phyloP scores from a whole-genome alignment of 129 eudicot genomes.

The Chrysanthemum seticuspe region DNA sequence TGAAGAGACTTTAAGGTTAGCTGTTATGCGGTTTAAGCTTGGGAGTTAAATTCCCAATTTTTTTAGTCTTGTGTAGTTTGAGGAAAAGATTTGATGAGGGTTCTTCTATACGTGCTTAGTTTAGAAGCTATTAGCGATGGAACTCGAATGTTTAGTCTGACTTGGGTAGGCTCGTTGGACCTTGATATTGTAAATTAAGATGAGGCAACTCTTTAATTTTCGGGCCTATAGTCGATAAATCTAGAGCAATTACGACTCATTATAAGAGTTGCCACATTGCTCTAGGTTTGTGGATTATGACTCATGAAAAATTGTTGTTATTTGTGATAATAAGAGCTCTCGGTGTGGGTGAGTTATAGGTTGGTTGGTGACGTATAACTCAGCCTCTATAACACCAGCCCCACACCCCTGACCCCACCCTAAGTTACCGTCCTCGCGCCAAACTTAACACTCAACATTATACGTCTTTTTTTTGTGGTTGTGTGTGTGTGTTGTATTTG shows the following conservation, averaged over 20 bases:
- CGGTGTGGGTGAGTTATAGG: too few relatives aligned
- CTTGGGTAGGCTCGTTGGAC: conserved; percentile 9
- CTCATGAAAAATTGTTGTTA: background rate
- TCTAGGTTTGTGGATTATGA: conserved; percentile 20
- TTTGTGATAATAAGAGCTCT: background rate
- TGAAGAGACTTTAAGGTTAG: conserved; percentile 11
- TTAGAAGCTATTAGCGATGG: conserved; percentile 24
- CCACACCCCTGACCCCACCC: too few relatives aligned
- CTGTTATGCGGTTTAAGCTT: background rate
- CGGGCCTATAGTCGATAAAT: conserved; percentile 12
- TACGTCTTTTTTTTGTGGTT: too few relatives aligned
- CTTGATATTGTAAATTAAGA: conserved; percentile 25
- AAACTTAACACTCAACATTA: too few relatives aligned
- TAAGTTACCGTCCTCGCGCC: too few relatives aligned
- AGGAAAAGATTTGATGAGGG: background rate
- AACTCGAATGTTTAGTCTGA: conserved; percentile 16
- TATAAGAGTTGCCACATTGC: conserved; percentile 14
- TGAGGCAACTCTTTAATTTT: conserved; percentile 1
- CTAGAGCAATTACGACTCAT: conserved; percentile 18
- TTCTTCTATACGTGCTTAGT: conserved; percentile 21
- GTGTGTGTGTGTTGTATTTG: too few relatives aligned
- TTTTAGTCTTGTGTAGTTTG: conserved; percentile 3
- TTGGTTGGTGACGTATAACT: too few relatives aligned
- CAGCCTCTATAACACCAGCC: too few relatives aligned
- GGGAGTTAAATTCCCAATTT: background rate